Conservation (phyloP, 2,329 filamentous ascomycete genomes). For the Trichoderma koningii region DNA sequence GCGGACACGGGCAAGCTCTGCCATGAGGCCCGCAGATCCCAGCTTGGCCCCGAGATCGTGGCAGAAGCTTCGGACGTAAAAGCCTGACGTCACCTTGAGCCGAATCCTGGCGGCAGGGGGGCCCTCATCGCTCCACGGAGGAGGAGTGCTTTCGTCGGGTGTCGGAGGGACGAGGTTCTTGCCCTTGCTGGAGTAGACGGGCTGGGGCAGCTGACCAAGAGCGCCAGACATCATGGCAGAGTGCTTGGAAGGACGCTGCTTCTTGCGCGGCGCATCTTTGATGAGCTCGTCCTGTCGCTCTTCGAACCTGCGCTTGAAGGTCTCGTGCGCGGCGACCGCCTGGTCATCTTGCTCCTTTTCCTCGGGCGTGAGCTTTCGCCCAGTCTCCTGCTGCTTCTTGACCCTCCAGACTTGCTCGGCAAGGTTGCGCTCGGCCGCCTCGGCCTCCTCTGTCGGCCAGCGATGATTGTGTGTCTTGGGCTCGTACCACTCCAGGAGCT, state of each 20-base stretch:
- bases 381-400: conserved; percentile 57
- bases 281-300: conserved; percentile 60
- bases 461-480: conserved; percentile 76
- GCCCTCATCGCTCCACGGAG: conserved; percentile 61
- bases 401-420: conserved; percentile 71
- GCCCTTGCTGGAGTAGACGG: conserved; percentile 45
- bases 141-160: conserved; percentile 50
- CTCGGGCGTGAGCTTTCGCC: conserved; percentile 54
- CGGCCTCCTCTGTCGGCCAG: conserved; percentile 80
- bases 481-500: conserved; percentile 82
- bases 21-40: conserved; percentile 82
- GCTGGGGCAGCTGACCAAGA: conserved; percentile 53
- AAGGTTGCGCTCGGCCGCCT: conserved; percentile 71
- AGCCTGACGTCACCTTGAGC: conserved; percentile 92
- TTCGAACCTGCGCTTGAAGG: conserved; percentile 60
- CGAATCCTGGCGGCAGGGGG: conserved; percentile 79
- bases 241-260: conserved; percentile 37
- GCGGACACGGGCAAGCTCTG: conserved; percentile 74
- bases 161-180: conserved; percentile 56
- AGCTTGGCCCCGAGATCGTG: conserved; percentile 87
- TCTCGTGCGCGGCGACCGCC: conserved; percentile 58
- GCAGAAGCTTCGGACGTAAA: conserved; percentile 92
- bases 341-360: conserved; percentile 58
- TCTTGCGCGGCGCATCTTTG: conserved; percentile 49
- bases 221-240: conserved; percentile 60